Conservation (phyloP, 2,329 filamentous ascomycete species). For the Huntiella abstrusa region DNA sequence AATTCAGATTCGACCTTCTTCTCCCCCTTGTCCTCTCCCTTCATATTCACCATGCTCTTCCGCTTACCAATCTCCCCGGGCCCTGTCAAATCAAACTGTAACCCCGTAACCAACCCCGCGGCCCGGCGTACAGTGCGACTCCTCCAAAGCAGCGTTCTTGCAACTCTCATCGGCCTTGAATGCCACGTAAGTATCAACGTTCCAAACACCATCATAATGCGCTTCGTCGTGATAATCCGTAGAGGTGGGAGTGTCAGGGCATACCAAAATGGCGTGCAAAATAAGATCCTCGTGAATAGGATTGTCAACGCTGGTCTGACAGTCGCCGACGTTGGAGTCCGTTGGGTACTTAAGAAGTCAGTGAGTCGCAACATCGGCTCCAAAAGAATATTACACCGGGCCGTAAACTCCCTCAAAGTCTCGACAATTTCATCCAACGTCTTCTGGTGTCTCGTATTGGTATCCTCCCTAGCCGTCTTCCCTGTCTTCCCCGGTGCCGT, state of each 20-base stretch:
- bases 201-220: conserved; percentile 68
- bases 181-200: conserved; percentile 85
- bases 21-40: conserved; percentile 12
- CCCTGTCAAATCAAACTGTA: conserved; percentile 44
- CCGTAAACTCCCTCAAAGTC: conserved; percentile 75
- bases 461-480: conserved; percentile 28
- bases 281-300: conserved; percentile 71
- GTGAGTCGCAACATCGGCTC: conserved; percentile 79
- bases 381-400: conserved; percentile 75
- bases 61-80: conserved; percentile 14
- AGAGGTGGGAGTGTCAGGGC: conserved; percentile 63
- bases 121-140: conserved; percentile 55
- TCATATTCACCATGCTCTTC: conserved; percentile 10
- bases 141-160: conserved; percentile 76
- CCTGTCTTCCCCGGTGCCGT: conserved; percentile 16
- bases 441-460: conserved; percentile 65
- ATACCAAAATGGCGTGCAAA: conserved; percentile 80
- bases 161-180: conserved; percentile 66
- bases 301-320: conserved; percentile 78
- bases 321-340: conserved; percentile 76
- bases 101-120: conserved; percentile 57
- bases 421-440: conserved; percentile 95
- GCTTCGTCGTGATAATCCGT: conserved; percentile 67
- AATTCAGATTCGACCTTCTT: conserved; percentile 24
- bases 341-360: conserved; percentile 81